phyloP scores from a whole-genome alignment of 495 filamentous ascomycete genomes.

The Podospora bellae-mahoneyi region DNA sequence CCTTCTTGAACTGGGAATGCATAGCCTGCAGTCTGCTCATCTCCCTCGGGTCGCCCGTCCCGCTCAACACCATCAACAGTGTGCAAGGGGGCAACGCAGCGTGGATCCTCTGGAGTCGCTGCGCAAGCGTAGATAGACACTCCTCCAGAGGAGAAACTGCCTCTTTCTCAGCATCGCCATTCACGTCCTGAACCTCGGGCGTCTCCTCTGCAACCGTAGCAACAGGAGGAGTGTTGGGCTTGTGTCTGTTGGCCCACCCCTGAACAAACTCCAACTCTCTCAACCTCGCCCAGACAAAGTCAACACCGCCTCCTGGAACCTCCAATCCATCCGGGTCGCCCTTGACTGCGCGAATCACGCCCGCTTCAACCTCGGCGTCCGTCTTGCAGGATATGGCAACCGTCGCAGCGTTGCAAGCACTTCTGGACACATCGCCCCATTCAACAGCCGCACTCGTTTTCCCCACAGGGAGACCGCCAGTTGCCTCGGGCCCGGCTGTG shows the following conservation, averaged over 20 bases:
- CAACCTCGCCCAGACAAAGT: conserved; percentile 86
- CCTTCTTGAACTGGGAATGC: conserved; percentile 68
- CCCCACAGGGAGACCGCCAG: conserved; percentile 47
- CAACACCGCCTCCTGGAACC: conserved; percentile 67
- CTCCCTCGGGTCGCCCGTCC: conserved; percentile 81
- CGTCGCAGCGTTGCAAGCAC: conserved; percentile 66
- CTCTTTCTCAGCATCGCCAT: not conserved
- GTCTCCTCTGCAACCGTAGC: conserved; percentile 12
- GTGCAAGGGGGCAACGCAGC: conserved; percentile 77
- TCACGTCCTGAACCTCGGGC: not conserved
- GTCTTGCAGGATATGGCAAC: conserved; percentile 67
- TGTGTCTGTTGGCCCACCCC: conserved; percentile 74
- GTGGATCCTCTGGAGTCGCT: conserved; percentile 66
- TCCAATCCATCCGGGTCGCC: conserved; percentile 61
- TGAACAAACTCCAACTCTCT: conserved; percentile 77
- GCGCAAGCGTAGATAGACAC: conserved; percentile 43
- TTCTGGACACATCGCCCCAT: conserved; percentile 76
- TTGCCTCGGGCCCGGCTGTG: conserved; percentile 49
- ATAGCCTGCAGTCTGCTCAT: conserved; percentile 68
- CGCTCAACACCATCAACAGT: conserved; percentile 81
- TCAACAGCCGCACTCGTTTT: conserved; percentile 81
- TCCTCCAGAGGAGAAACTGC: conserved; percentile 47
- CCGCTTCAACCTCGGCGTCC: conserved; percentile 72
- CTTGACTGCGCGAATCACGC: conserved; percentile 62
- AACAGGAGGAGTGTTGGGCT: conserved; percentile 24